Conservation (phyloP, 2,329 filamentous ascomycete species). For the Alternaria gansuensis region DNA sequence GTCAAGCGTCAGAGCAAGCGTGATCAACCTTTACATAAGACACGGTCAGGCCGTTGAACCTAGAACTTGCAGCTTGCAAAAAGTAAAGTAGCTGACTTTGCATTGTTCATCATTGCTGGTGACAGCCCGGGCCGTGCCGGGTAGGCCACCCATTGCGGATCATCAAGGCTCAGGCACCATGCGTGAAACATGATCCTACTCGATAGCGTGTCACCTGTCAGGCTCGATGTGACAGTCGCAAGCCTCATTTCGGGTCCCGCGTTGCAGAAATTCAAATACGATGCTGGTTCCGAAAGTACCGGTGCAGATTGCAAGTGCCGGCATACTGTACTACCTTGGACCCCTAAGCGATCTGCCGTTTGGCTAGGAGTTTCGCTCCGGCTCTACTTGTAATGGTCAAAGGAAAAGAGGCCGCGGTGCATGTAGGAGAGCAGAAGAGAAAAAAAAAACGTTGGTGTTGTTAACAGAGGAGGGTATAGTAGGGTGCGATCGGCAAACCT, state of each 20-base stretch:
- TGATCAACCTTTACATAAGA: background rate
- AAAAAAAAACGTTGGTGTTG: constrained; percentile 1
- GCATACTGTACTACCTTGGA: background rate
- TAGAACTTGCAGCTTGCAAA: background rate
- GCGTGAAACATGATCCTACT: constrained; percentile 20
- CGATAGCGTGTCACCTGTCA: constrained; percentile 20
- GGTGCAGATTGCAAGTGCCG: constrained; percentile 15
- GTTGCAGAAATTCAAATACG: constrained; percentile 2
- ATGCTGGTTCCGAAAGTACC: constrained; percentile 8
- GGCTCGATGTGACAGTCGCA: background rate
- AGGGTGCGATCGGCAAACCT: constrained; percentile 10
- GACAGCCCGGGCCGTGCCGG: constrained; percentile 43
- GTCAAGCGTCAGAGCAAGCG: background rate
- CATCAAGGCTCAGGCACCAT: constrained; percentile 15
- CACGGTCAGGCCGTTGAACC: background rate
- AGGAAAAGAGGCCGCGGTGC: background rate
- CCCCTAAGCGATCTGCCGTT: background rate
- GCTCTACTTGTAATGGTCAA: background rate
- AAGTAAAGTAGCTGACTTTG: constrained; percentile 4
- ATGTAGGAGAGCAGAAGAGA: background rate
- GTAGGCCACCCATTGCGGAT: constrained; percentile 19
- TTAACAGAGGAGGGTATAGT: background rate
- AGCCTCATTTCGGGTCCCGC: background rate
- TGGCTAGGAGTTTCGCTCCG: constrained; percentile 8
- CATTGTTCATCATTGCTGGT: constrained; percentile 13